Conservation (phyloP, 352 stramenopile species). For the Phytopythium aichiense region DNA sequence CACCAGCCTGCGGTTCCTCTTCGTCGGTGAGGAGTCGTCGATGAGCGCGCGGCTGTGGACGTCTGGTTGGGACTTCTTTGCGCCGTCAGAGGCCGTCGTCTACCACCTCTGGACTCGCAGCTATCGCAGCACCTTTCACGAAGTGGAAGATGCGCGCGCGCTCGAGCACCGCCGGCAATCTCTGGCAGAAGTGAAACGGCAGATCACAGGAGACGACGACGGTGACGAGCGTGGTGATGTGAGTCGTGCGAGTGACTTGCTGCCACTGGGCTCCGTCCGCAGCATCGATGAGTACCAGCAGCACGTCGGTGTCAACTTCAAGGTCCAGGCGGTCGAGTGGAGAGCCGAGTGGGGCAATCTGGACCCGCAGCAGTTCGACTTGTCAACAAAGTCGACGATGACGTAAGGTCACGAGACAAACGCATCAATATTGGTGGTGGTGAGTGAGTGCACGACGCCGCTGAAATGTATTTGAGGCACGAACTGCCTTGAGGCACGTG, state of each 20-base stretch:
- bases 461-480: too few relatives aligned
- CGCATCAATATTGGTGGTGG: background rate
- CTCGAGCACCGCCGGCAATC: constrained; percentile 18
- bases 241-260: background rate
- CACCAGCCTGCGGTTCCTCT: constrained; percentile 78
- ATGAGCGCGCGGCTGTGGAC: constrained; percentile 92
- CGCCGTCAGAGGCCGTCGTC: constrained; percentile 60
- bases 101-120: constrained; percentile 91
- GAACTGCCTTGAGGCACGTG: too few relatives aligned
- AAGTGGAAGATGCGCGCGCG: constrained; percentile 44
- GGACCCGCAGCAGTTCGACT: constrained; percentile 60
- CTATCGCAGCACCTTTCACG: constrained; percentile 73
- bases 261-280: constrained; percentile 25
- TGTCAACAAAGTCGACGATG: constrained; percentile 16
- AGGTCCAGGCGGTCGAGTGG: constrained; percentile 38
- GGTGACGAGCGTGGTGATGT: background rate
- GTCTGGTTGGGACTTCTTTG: constrained; percentile 88
- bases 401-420: background rate
- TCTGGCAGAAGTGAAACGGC: constrained; percentile 20
- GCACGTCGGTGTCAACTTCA: constrained; percentile 52
- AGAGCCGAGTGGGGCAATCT: constrained; percentile 46
- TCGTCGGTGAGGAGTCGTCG: constrained; percentile 93
- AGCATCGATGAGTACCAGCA: constrained; percentile 44
- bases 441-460: background rate
- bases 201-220: constrained; percentile 11